Conservation (phyloP, 805 yeast genomes). For the Candida orba region DNA sequence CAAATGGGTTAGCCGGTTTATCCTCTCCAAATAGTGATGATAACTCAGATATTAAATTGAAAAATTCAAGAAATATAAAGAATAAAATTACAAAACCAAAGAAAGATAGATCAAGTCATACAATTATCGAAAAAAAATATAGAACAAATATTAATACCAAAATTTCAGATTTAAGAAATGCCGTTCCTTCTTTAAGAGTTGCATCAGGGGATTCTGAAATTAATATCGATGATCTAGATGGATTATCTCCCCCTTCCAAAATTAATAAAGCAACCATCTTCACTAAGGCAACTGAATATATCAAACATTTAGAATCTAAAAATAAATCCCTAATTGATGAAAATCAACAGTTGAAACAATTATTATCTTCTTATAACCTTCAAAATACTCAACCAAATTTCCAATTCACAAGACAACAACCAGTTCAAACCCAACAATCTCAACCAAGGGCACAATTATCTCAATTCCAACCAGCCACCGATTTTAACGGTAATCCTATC, state of each 20-base stretch:
- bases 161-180: conserved; percentile 60
- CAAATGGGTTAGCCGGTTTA: conserved; percentile 4
- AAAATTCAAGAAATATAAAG: neutral
- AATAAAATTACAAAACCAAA: conserved; percentile 35
- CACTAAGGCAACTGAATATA: conserved; percentile 75
- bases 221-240: conserved; percentile 51
- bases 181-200: conserved; percentile 70
- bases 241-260: conserved; percentile 67
- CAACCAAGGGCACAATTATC: conserved; percentile 1
- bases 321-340: conserved; percentile 39
- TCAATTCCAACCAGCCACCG: conserved; percentile 21
- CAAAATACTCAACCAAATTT: conserved; percentile 4
- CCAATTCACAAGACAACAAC: conserved; percentile 11
- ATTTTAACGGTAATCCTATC: conserved; percentile 19
- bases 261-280: conserved; percentile 73
- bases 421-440: conserved; percentile 2
- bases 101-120: conserved; percentile 58
- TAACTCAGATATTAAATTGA: neutral
- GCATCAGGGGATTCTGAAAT: conserved; percentile 44
- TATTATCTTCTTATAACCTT: conserved; percentile 4
- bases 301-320: conserved; percentile 53
- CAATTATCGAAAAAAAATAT: conserved; percentile 75
- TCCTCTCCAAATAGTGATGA: conserved; percentile 4
- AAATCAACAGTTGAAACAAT: conserved; percentile 37
- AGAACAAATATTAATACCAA: conserved; percentile 70